phyloP scores from a whole-genome alignment of 2,329 filamentous ascomycete species.

The Trichoderma atrobrunneum region DNA sequence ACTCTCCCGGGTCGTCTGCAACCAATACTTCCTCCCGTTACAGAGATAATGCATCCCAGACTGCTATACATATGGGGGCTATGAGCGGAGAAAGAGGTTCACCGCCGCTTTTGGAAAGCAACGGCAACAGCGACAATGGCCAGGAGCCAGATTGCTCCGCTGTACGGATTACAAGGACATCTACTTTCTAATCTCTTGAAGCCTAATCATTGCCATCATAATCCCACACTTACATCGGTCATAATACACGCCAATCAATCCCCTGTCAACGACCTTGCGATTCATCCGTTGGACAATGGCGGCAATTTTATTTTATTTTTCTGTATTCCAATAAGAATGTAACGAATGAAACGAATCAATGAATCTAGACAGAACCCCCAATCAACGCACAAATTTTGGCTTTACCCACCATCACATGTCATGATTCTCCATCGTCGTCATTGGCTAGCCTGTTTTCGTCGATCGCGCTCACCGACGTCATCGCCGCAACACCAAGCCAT shows the following conservation, averaged over 20 bases:
- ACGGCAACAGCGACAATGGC: not conserved
- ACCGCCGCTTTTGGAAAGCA: not conserved
- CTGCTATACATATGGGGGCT: not conserved
- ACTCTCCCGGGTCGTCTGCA: not conserved
- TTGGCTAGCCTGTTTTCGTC: constrained; percentile 2
- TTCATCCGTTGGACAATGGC: not conserved
- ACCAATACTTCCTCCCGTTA: not conserved
- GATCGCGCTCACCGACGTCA: constrained; percentile 13
- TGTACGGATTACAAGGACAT: not conserved
- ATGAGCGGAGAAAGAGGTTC: constrained; percentile 2
- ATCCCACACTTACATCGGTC: not conserved
- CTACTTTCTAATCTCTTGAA: not conserved
- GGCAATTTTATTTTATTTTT: not conserved
- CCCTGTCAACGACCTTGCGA: not conserved
- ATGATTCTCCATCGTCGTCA: constrained; percentile 3
- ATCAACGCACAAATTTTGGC: not conserved
- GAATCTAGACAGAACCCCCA: not conserved
- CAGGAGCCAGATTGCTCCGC: not conserved
- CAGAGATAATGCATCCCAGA: not conserved
- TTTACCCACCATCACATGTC: not conserved
- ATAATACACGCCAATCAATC: not conserved
- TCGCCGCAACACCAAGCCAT: not conserved
- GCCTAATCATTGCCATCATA: not conserved
- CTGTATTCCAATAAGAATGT: not conserved
- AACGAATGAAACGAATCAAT: not conserved